Base-by-base conservation (phyloP, 352 stramenopile genomes). In the Globisporangium recalcitrans region DNA sequence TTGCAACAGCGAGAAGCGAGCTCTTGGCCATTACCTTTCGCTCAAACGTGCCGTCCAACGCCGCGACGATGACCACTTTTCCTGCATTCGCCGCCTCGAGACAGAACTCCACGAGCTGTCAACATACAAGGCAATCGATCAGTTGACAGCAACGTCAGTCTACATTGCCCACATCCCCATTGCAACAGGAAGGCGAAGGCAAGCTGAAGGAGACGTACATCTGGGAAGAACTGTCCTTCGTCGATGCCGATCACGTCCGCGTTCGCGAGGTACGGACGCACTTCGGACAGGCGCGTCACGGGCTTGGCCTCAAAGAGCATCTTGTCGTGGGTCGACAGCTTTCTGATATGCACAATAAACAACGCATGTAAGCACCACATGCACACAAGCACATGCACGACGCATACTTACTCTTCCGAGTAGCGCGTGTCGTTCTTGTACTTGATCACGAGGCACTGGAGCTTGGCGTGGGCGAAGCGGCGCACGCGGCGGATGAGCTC, bases 231-330 rank as follows among this genome's bases (percentile, higher is more conserved):
- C 68, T 95, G 86, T 54, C 82, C 86, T 68, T 95, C 86, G 55
- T 95, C 86, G 55, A 95, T 91, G 51, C 81, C 84, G 56, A 95
- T 92, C 34, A 95, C 86, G 60, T 95, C 84, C 60, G 76, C 87
- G n/a, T 87, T 74, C 34, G 82, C 59, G 52, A 90, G 72, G 40
- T 73, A 72, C 29, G 77, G 62, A 24, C 77, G 75, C 57, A 89
- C 76, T 61, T 91, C 78, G 2, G 67, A 68, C 9, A 90, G 58
- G 1, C 68, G 72, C 52, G 83, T 74, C 59, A 91, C 80, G 1
- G 85, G 73, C 63, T 77, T 81, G 19, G 82, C 80, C 16, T 87
- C 68, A 63, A 87, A 81, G 36, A 89, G 80, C 53, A 86, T 70
- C 52, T 84, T 85, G 67, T 93, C 85, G 60, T 93, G 85, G 8